A percentile compares a stretch with the other conserved stretches of the same genome.
These are phyloP conservation scores for Aspergillus ruber DNA, from an alignment of 2,329 filamentous ascomycete genomes.

Conservation along the genomic window DNA sequence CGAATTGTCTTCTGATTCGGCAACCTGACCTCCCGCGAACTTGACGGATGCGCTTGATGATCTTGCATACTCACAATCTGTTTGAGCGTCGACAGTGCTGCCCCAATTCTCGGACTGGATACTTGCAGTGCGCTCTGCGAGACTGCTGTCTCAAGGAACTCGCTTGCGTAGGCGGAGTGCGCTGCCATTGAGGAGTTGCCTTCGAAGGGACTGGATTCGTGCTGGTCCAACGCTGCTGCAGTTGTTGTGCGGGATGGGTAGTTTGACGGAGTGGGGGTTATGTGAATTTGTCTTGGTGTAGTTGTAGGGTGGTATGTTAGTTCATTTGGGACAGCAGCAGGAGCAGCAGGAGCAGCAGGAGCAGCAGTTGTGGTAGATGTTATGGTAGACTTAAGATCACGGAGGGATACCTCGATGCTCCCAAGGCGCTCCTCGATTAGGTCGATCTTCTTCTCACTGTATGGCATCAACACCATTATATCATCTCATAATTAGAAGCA, in stretches of 20 bases:
- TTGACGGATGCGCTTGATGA: slow-evolving; percentile 15
- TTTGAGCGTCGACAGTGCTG: slow-evolving; percentile 32
- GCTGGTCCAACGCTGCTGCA: slow-evolving; percentile 16
- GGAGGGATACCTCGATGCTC: slow-evolving; percentile 39
- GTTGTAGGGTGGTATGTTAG: background rate
- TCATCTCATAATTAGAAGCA: background rate
- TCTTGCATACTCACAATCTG: slow-evolving; percentile 35
- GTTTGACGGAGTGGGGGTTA: slow-evolving; percentile 9
- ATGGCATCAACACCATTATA: background rate
- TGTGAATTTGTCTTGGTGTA: background rate
- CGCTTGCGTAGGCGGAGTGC: slow-evolving; percentile 44
- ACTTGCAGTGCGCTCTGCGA: slow-evolving; percentile 28
- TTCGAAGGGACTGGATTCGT: slow-evolving; percentile 36
- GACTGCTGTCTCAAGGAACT: slow-evolving; percentile 37
- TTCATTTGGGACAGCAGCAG: background rate
- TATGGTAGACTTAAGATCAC: slow-evolving; percentile 15
- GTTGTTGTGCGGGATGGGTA: slow-evolving; percentile 14
- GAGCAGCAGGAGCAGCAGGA: background rate
- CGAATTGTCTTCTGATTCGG: slow-evolving; percentile 17
- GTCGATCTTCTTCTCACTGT: slow-evolving; percentile 49
- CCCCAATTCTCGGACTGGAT: slow-evolving; percentile 32
- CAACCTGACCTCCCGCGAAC: slow-evolving; percentile 20
- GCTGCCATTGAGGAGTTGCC: slow-evolving; percentile 45
- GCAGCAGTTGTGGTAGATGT: slow-evolving; percentile 4
- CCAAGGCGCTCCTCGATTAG: slow-evolving; percentile 45